Base-by-base conservation (phyloP, 805 yeast genomes). In the Yarrowia hollandica region DNA sequence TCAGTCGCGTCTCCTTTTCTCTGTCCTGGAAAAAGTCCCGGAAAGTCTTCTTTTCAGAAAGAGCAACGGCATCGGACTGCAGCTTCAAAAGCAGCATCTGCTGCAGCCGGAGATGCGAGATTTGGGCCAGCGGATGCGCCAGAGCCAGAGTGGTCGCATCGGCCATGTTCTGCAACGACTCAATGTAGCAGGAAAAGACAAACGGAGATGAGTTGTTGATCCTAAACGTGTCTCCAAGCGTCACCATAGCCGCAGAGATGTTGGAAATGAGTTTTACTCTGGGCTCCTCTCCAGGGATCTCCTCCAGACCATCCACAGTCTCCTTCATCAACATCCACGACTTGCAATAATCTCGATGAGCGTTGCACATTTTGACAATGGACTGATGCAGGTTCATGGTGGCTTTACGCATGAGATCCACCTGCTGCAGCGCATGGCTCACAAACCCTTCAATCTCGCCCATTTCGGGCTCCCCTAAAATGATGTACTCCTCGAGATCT, bases 21-120 rank as follows among this genome's bases (percentile, higher is more conserved):
- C 75, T 66, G 42, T 68, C 68, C 15, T 71, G 71, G 55, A 72
- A 76, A 15, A 72, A 26, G 44, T 52, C 44, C 8, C 44, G 71
- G 71, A 74, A 71, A 12, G 69, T 60, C n/a, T 61, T 59, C 19
- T 62, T 61, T 31, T 60, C 58, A 55, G 62, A 64, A 14, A 70
- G 62, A 52, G 61, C 60, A 25, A 61, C 60, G 26, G 69, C 65
- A 34, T 60, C 21, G 26, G 63, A 62, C 25, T 67, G 69, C 14
- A 64, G 58, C 28, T 60, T 63, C 14, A 42, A 38, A 18, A 71
- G 44, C n/a, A 59, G 55, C 5, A 7, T 18, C n/a, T 68, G 65
- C 26, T 66, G 64, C 11, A 60, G 60, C n/a, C 55, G 41, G 30
- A 74, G 63, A 23, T 67, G 67, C 12, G 55, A 52, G 4, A 70